phyloP scores from a whole-genome alignment of 306 rosid species.

The Trifolium fragiferum region DNA sequence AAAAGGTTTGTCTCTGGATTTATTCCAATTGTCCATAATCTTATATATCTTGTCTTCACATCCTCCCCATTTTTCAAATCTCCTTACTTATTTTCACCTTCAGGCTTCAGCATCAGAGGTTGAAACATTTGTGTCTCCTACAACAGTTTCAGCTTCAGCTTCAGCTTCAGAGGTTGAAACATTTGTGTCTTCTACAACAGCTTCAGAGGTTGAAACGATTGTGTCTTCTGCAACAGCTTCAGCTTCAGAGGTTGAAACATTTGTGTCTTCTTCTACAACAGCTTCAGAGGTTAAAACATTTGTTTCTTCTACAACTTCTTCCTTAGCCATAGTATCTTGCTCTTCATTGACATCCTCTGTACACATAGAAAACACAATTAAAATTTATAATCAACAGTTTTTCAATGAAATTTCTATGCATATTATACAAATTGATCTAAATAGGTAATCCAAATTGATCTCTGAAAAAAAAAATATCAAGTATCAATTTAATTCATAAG shows the following conservation, averaged over 20 bases:
- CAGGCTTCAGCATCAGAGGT: constrained; percentile 39
- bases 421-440: background rate
- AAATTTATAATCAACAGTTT: background rate
- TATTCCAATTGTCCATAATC: background rate
- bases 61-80: constrained; percentile 33
- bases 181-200: constrained; percentile 11
- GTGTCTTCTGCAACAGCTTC: background rate
- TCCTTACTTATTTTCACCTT: constrained; percentile 34
- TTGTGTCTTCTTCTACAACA: no score
- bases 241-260: no score
- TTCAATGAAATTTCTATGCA: background rate
- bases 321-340: constrained; percentile 40
- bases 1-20: background rate
- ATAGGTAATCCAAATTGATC: no score
- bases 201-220: no score
- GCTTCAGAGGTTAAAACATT: no score
- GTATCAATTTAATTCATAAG: background rate
- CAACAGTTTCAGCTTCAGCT: constrained; percentile 32
- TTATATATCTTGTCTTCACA: constrained; percentile 2
- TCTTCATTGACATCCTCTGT: constrained; percentile 40
- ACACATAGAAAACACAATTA: background rate
- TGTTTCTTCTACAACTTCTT: constrained; percentile 2
- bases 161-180: constrained; percentile 30
- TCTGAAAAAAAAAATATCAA: no score
- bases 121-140: background rate